Conservation (phyloP, 1,284 basidiomycete genomes). For the Microbotryum intermedium region DNA sequence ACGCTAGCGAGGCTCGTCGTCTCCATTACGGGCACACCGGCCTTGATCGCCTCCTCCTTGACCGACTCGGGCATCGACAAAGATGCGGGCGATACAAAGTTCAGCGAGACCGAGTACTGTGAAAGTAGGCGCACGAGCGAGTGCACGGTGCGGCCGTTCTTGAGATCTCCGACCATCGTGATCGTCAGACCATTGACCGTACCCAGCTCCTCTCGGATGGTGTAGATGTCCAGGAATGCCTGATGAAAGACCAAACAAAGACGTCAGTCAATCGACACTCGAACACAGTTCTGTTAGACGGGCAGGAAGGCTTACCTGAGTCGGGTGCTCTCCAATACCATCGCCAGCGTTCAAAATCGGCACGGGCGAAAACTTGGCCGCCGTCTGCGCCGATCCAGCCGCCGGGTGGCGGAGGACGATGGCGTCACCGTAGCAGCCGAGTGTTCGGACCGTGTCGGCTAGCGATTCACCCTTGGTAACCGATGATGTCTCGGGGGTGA, state of each 20-base stretch:
- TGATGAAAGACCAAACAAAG: constrained; percentile 36
- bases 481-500: constrained; percentile 74
- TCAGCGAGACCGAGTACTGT: constrained; percentile 75
- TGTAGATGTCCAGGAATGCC: constrained; percentile 90
- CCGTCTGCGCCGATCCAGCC: constrained; percentile 79
- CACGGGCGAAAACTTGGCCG: constrained; percentile 89
- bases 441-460: constrained; percentile 85
- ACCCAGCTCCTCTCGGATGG: constrained; percentile 87
- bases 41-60: constrained; percentile 69
- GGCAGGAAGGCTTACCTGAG: constrained; percentile 54
- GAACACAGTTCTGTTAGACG: constrained; percentile 3
- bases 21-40: constrained; percentile 68
- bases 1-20: constrained; percentile 84
- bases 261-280: neutral
- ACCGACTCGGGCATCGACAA: constrained; percentile 86
- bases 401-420: constrained; percentile 91
- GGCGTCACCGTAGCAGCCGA: constrained; percentile 93
- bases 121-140: constrained; percentile 86
- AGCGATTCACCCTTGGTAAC: constrained; percentile 91
- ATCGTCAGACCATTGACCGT: constrained; percentile 95
- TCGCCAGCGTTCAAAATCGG: constrained; percentile 96
- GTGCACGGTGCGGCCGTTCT: constrained; percentile 97
- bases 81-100: constrained; percentile 88
- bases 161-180: constrained; percentile 87
- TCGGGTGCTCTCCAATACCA: constrained; percentile 95